Base-by-base conservation (phyloP, 148 eudicot genomes). In the Spergularia marina region DNA sequence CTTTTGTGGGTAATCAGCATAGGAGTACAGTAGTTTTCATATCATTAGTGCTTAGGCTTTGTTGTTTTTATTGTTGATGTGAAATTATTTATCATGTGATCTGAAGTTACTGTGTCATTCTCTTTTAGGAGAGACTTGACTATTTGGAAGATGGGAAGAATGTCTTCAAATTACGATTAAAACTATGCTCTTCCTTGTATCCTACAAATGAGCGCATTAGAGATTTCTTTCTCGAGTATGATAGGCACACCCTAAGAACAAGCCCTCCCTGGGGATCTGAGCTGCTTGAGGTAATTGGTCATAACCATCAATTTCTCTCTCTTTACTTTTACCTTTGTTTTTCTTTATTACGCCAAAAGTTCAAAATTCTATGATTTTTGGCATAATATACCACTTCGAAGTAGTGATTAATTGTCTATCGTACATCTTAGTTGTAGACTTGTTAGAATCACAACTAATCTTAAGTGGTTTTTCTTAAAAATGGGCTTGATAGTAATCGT, bases 221-320 rank as follows among this genome's bases (percentile, higher is more conserved):
- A 79, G 99, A 95, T 81, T 95, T 95, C 80, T 95, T 92, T 75
- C 94, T 95, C 34, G 99, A 95, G 85, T 95, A 92, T 77, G 99
- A 95, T 75, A 85, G 99, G 78, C 99, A 95, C 78, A 88, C 89
- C 62, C 94, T 95, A 76, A 96, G 97, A 44, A 95, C 99, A 77
- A 95, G 99, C 74, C 97, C 99, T 75, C 99, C 99, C 76, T 95
- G 99, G 99, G 99, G 99, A 41, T 95, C 99, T 70, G 99, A 95
- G 83, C 96, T 95, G 86, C 94, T 95, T 78, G 99, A 95, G 99
- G 99, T 92, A 78, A 76, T 53, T 59, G 25, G 53, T 47, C 30
- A 5, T 49, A 58, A 13, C 74, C 3, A 21, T 12, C 53, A 41
- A 62, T 18, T 11, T 51, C 17, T 47, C 11, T 4, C 12, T 2